Evolutionary conservation across 768 basidiomycete genomes (phyloP), one percentile per base, ranked within the genome.

Genomic region (Termitomyces bulborhizus): DNA sequence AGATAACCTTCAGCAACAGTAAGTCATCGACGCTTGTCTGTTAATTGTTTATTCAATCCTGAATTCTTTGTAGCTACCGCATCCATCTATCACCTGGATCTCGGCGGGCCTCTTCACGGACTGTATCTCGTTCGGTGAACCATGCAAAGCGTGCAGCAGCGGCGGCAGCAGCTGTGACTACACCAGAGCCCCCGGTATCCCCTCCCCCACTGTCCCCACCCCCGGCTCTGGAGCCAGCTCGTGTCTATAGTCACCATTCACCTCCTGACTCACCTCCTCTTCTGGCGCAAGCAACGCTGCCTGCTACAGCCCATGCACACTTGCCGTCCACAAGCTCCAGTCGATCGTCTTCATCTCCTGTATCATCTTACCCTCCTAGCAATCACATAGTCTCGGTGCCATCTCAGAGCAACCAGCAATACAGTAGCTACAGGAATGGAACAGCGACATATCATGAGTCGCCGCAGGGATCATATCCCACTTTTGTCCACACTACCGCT

Each of bases 11-110:
- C 79, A 82, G 48, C 80, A 82, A 60, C 80, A 82, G 80, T 81
- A 51, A 63, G 79, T 76, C 21, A 21, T 21, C 21, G 21, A 21
- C 21, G 21, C 21, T 21, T 21, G 21, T 21, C 21, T 21, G 21
- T 21, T 2, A 27, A n/a, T 41, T 24, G 15, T 34, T 16, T 56
- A 34, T 37, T 61, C 40, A 60, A 37, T 8, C 7, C 39, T 31
- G 16, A 13, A 40, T 26, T 49, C 4, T 21, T 21, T 43, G 1
- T 64, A 90, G 88, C 62, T 90, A 90, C 64, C 85, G 88, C 18
- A 90, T 90, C 59, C 88, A 90, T 65, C 75, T 90, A 21, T 89
- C 88, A 1, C 89, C 89, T 0, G 86, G 89, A 48, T 90, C 88
- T 0, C 79, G 88, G 31, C 72, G 88, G 46, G 82, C 76, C 64